These are phyloP conservation scores for Carpinus viminea DNA, from an alignment of 306 rosid species.

Conservation along the genomic window DNA sequence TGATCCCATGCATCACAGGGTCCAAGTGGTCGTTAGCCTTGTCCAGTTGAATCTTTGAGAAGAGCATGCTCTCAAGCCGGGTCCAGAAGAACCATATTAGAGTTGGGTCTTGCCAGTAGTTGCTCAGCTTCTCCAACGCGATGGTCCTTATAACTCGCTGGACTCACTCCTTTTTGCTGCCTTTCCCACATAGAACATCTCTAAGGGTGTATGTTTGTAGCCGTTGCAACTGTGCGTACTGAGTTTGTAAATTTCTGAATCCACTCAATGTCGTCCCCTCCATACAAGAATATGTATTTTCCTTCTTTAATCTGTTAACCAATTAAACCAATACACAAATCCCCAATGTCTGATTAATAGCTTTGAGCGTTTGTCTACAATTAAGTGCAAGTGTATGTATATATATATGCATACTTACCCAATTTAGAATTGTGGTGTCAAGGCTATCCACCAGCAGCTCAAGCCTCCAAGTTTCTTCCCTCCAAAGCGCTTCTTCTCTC, in stretches of 20 bases:
- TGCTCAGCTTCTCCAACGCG: constrained; percentile 38
- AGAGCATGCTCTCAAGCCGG: constrained; percentile 60
- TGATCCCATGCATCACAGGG: constrained; percentile 47
- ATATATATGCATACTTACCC: constrained; percentile 50
- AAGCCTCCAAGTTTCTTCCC: constrained; percentile 59
- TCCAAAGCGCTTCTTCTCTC: constrained; percentile 64
- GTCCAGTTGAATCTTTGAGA: constrained; percentile 54
- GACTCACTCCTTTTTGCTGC: constrained; percentile 50
- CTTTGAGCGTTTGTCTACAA: background rate
- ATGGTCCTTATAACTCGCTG: constrained; percentile 35
- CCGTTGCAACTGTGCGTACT: constrained; percentile 40
- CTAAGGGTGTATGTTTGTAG: constrained; percentile 40
- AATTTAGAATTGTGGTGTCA: constrained; percentile 47
- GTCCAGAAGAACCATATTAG: constrained; percentile 75
- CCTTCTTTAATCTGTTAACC: constrained; percentile 48
- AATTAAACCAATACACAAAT: too few species aligned
- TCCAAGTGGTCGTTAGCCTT: constrained; percentile 38
- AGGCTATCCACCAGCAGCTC: constrained; percentile 57
- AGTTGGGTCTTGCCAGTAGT: constrained; percentile 50
- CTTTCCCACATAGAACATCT: constrained; percentile 63
- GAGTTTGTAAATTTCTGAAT: constrained; percentile 44
- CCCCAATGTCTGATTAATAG: too few species aligned
- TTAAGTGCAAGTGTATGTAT: background rate
- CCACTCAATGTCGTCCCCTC: constrained; percentile 61
- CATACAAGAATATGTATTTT: constrained; percentile 51